phyloP scores from a whole-genome alignment of 176 grass and related monocot genomes.

The Rhynchospora pubera region DNA sequence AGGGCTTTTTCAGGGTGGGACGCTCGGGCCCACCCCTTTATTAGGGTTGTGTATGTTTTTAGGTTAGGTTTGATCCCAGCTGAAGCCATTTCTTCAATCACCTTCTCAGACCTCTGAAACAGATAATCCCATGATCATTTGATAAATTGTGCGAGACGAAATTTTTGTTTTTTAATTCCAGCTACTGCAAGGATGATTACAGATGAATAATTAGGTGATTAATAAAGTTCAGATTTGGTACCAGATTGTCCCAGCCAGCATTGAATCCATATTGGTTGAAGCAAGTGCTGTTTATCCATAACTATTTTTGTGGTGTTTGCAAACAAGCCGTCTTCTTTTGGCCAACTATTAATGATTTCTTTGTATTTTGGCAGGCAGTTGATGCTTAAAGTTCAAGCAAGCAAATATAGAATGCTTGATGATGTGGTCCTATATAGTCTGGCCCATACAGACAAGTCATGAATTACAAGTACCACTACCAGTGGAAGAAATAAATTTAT shows the following conservation, averaged over 20 bases:
- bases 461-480: background rate
- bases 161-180: background rate
- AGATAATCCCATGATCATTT: slow-evolving; percentile 18
- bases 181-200: background rate
- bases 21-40: slow-evolving; percentile 80
- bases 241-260: slow-evolving; percentile 4
- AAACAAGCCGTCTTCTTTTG: background rate
- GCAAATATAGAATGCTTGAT: background rate
- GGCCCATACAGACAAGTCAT: background rate
- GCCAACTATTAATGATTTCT: background rate
- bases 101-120: slow-evolving; percentile 64
- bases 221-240: background rate
- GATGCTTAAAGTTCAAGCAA: background rate
- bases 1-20: slow-evolving; percentile 79
- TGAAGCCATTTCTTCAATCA: slow-evolving; percentile 72
- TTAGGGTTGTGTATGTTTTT: slow-evolving; percentile 96
- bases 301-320: background rate
- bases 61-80: slow-evolving; percentile 76
- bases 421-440: background rate
- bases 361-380: background rate
- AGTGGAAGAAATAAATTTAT: background rate
- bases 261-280: background rate
- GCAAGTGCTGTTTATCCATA: background rate
- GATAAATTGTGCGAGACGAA: background rate
- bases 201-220: background rate